Evolutionary conservation across 2,329 filamentous ascomycete genomes (phyloP).

Genomic region (Ampelomyces quisqualis): DNA sequence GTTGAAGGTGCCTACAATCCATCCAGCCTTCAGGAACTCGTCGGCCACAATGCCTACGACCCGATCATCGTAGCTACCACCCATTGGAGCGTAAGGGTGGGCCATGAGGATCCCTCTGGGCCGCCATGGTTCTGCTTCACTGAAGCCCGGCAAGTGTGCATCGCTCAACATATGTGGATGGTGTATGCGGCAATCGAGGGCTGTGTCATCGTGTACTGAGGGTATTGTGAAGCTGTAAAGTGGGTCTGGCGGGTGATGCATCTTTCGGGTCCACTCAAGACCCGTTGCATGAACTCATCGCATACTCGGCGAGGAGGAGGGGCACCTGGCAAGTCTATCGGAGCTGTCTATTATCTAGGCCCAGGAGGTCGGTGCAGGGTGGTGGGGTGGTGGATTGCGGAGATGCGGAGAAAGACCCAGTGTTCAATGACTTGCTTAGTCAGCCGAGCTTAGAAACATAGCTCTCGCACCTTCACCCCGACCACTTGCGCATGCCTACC

Average conservation of each 20-base stretch:
- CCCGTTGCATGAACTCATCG: slow-evolving; percentile 24
- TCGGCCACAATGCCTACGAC: slow-evolving; percentile 68
- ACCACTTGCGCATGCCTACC: neutral
- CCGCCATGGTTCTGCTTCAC: slow-evolving; percentile 25
- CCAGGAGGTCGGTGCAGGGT: neutral
- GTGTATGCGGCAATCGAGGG: slow-evolving; percentile 81
- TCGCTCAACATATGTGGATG: slow-evolving; percentile 49
- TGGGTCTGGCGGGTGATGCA: slow-evolving; percentile 31
- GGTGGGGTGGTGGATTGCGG: slow-evolving; percentile 1
- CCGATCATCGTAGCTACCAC: slow-evolving; percentile 80
- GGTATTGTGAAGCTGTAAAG: slow-evolving; percentile 71
- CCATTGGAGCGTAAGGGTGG: slow-evolving; percentile 87
- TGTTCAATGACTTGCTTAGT: neutral
- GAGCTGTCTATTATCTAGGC: neutral
- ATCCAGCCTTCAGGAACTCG: slow-evolving; percentile 68
- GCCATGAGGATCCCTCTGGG: slow-evolving; percentile 67
- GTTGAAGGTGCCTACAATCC: slow-evolving; percentile 84
- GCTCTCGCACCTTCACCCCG: neutral
- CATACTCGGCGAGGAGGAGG: slow-evolving; percentile 15
- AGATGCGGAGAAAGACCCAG: neutral
- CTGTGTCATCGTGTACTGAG: slow-evolving; percentile 74
- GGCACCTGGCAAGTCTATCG: neutral
- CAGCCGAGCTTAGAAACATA: neutral
- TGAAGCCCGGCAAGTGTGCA: slow-evolving; percentile 1
- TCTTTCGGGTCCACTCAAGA: slow-evolving; percentile 27